These are phyloP conservation scores for Aspergillus sp. DNA, from an alignment of 2,329 filamentous ascomycete genomes.

Conservation along the genomic window DNA sequence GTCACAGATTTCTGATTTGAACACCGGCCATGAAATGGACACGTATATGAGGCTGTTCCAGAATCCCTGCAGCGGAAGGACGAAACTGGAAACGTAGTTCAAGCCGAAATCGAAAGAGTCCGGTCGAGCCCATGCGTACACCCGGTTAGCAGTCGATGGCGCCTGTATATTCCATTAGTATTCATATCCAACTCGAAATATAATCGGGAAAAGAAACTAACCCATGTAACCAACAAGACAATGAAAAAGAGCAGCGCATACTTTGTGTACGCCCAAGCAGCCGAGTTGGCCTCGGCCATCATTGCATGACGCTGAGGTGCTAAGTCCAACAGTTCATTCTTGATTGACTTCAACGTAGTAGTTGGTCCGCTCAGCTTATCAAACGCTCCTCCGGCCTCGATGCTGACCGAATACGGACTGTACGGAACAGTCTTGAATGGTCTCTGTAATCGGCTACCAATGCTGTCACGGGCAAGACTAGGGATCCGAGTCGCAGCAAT, in stretches of 20 bases:
- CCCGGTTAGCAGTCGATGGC: constrained; percentile 68
- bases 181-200: not conserved
- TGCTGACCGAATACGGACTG: constrained; percentile 26
- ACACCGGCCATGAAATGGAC: constrained; percentile 60
- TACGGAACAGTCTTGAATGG: constrained; percentile 6
- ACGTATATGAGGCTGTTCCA: constrained; percentile 79
- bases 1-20: constrained; percentile 32
- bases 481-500: constrained; percentile 3
- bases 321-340: constrained; percentile 2
- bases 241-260: constrained; percentile 36
- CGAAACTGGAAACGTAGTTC: constrained; percentile 64
- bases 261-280: constrained; percentile 34
- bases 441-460: constrained; percentile 1
- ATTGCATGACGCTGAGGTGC: constrained; percentile 11
- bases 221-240: constrained; percentile 38
- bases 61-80: constrained; percentile 74
- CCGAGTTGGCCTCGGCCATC: constrained; percentile 26
- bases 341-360: constrained; percentile 3
- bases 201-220: constrained; percentile 9
- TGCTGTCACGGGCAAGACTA: constrained; percentile 3
- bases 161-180: constrained; percentile 31
- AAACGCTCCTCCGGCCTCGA: constrained; percentile 18
- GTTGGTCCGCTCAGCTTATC: constrained; percentile 1
- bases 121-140: constrained; percentile 60
- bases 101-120: constrained; percentile 51